Percentiles rank a stretch among this genome's conserved stretches.
Evolutionary conservation across 2,329 filamentous ascomycete species (phyloP).

Genomic region (Fusarium tupiense): DNA sequence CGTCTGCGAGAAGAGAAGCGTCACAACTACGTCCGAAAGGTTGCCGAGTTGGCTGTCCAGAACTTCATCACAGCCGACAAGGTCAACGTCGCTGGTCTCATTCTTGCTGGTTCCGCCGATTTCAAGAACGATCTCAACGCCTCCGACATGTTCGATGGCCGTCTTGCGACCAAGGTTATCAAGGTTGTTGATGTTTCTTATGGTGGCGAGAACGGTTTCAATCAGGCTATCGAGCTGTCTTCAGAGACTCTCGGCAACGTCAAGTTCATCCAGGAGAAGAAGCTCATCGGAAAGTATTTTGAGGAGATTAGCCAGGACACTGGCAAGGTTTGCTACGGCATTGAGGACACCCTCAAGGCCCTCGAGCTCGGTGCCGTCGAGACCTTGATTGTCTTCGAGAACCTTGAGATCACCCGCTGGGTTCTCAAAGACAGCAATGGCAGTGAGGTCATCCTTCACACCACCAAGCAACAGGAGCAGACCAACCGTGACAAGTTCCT

Average conservation of each 20-base stretch:
- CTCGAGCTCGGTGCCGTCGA: constrained; percentile 95
- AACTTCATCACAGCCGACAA: constrained; percentile 99
- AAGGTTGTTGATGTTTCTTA: constrained; percentile 99
- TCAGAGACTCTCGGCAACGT: constrained; percentile 97
- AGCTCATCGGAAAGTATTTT: constrained; percentile 98
- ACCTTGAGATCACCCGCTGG: constrained; percentile 94
- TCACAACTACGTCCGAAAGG: constrained; percentile 99
- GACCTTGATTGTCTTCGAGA: constrained; percentile 95
- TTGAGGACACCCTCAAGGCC: constrained; percentile 97
- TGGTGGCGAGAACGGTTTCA: constrained; percentile 99
- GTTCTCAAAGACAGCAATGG: constrained; percentile 82
- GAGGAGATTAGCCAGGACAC: constrained; percentile 99
- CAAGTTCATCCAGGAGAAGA: constrained; percentile 99
- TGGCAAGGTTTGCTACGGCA: constrained; percentile 96
- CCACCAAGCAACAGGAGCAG: constrained; percentile 80
- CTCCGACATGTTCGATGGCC: constrained; percentile 95
- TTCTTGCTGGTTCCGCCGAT: constrained; percentile 95
- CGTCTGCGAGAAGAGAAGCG: constrained; percentile 99
- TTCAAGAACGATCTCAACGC: constrained; percentile 99
- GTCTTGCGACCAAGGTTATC: constrained; percentile 94
- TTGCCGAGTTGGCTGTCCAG: constrained; percentile 96
- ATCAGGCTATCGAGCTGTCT: constrained; percentile 96
- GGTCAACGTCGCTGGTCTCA: constrained; percentile 94
- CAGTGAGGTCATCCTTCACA: constrained; percentile 80
- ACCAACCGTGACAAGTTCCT: constrained; percentile 84